phyloP scores from a whole-genome alignment of 176 grass and related monocot species.

The Pontederia paniculata region DNA sequence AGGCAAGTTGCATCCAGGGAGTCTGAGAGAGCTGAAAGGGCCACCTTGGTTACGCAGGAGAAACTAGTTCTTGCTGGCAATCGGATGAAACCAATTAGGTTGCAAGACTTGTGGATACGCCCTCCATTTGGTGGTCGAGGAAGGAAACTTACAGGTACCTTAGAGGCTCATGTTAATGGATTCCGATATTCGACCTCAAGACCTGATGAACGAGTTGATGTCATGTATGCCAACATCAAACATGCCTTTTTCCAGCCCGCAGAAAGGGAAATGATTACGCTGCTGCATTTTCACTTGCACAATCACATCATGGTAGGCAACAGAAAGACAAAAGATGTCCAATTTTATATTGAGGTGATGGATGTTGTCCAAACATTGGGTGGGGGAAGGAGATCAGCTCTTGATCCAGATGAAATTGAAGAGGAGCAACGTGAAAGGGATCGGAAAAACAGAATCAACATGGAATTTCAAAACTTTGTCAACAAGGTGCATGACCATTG shows the following conservation, averaged over 20 bases:
- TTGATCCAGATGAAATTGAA: conserved; percentile 93
- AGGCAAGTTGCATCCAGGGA: conserved; percentile 76
- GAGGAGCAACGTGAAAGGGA: conserved; percentile 90
- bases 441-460: conserved; percentile 63
- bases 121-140: conserved; percentile 68
- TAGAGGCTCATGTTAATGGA: conserved; percentile 86
- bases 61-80: conserved; percentile 57
- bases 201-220: conserved; percentile 67
- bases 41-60: conserved; percentile 85
- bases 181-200: conserved; percentile 68
- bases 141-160: conserved; percentile 54
- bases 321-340: conserved; percentile 88
- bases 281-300: conserved; percentile 78
- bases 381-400: conserved; percentile 41
- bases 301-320: conserved; percentile 93
- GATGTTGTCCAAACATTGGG: conserved; percentile 80
- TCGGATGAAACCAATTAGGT: conserved; percentile 54
- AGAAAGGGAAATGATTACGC: conserved; percentile 88
- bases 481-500: conserved; percentile 72
- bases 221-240: conserved; percentile 86
- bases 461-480: conserved; percentile 79
- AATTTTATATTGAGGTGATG: conserved; percentile 97
- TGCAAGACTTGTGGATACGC: conserved; percentile 77
- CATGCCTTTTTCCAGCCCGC: conserved; percentile 91
- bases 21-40: conserved; percentile 85